Percentiles rank a stretch among this genome's conserved stretches.
Conservation (phyloP, 441 rosid genomes). For the Aquilaria agallochum region DNA sequence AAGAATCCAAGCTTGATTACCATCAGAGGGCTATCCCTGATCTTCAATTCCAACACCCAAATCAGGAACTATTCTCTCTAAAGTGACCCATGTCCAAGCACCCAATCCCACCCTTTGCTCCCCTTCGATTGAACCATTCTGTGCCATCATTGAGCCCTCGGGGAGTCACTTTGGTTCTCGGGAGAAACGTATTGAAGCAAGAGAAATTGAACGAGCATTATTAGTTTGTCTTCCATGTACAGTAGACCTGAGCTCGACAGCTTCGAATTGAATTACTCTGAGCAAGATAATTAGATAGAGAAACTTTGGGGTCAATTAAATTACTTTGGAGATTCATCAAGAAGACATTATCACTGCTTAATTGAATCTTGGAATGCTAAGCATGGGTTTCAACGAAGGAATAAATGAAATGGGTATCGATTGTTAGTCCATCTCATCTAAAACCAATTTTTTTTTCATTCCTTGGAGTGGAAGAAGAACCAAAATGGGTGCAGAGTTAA, state of each 20-base stretch:
- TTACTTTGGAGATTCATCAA: too few species aligned
- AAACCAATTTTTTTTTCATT: too few species aligned
- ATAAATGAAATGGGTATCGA: too few species aligned
- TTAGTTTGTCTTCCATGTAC: constrained; percentile 16
- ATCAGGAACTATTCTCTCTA: constrained; percentile 9
- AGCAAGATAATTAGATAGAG: too few species aligned
- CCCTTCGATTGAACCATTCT: neutral
- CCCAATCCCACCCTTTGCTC: neutral
- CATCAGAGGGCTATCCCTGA: constrained; percentile 1
- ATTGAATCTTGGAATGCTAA: too few species aligned
- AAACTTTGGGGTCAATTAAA: too few species aligned
- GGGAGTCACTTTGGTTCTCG: constrained; percentile 38
- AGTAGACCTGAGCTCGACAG: constrained; percentile 15
- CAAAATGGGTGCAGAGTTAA: too few species aligned
- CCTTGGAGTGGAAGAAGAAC: too few species aligned
- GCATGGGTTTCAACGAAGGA: too few species aligned
- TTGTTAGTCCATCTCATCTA: too few species aligned
- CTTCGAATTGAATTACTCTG: neutral
- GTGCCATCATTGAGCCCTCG: neutral
- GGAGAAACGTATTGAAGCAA: constrained; percentile 66
- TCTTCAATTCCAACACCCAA: neutral
- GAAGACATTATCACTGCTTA: too few species aligned
- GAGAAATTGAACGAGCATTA: constrained; percentile 36
- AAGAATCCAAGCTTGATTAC: constrained; percentile 24
- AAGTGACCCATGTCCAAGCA: constrained; percentile 26